These are phyloP conservation scores for Lactifluus pinguis DNA, from an alignment of 768 basidiomycete species.

Conservation along the genomic window DNA sequence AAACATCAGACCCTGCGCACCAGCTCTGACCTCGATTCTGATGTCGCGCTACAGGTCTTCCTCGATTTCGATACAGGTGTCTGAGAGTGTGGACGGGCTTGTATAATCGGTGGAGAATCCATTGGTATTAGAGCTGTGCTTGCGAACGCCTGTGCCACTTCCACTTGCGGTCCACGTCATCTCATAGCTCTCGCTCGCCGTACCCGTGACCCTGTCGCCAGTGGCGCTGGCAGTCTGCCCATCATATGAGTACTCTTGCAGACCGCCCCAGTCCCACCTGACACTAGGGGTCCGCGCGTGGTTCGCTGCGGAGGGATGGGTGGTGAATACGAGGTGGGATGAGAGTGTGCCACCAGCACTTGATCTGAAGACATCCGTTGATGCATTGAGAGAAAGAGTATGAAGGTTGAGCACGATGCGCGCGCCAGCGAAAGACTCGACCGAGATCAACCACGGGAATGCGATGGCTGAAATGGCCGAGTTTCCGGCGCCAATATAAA, in stretches of 20 bases:
- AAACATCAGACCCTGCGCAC: neutral
- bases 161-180: neutral
- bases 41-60: neutral
- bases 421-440: conserved; percentile 10
- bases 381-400: neutral
- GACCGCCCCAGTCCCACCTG: conserved; percentile 13
- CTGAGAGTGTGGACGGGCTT: neutral
- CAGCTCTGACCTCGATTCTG: neutral
- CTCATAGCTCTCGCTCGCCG: conserved; percentile 3
- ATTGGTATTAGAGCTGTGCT: neutral
- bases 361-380: neutral
- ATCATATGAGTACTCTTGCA: neutral
- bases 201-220: neutral
- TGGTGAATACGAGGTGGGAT: conserved; percentile 7
- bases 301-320: neutral
- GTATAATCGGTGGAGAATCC: neutral
- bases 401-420: conserved; percentile 12
- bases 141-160: neutral
- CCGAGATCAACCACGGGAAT: conserved; percentile 12
- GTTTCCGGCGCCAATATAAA: conserved; percentile 13
- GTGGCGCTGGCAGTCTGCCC: neutral
- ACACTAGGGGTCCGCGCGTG: neutral
- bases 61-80: neutral
- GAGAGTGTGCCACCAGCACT: neutral
- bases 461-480: conserved; percentile 2